These are phyloP conservation scores for Quercus wislizeni DNA, from an alignment of 306 rosid genomes.

Conservation along the genomic window DNA sequence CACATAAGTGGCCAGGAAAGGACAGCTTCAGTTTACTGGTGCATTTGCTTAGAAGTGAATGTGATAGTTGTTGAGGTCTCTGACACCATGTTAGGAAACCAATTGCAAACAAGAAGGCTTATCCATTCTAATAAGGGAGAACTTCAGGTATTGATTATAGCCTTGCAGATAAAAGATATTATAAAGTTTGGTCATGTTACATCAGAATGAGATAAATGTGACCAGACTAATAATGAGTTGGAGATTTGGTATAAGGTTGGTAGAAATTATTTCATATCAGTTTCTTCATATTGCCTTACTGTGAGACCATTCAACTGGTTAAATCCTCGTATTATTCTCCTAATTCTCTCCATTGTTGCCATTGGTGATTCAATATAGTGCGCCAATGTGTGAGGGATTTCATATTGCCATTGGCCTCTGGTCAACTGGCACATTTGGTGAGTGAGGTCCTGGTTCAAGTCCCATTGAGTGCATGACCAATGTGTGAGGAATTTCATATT, in stretches of 20 bases:
- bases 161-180: neutral
- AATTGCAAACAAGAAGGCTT: neutral
- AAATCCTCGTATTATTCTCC: slow-evolving; percentile 2
- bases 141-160: neutral
- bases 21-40: neutral
- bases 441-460: too few relatives aligned
- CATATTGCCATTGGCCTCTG: neutral
- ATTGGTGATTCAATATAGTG: neutral
- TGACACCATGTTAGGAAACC: neutral
- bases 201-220: neutral
- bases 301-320: neutral
- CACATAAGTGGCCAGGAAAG: too few relatives aligned
- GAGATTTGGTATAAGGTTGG: neutral
- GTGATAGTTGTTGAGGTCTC: neutral
- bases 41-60: neutral
- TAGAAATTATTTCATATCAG: neutral
- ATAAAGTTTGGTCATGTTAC: neutral
- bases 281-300: neutral
- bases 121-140: neutral
- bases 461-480: neutral
- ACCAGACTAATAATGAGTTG: neutral
- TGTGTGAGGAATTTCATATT: neutral
- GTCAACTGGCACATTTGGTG: neutral
- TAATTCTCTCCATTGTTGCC: neutral
- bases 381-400: neutral